Conservation (phyloP, 2,329 filamentous ascomycete species). For the Verticillium alfalfae region DNA sequence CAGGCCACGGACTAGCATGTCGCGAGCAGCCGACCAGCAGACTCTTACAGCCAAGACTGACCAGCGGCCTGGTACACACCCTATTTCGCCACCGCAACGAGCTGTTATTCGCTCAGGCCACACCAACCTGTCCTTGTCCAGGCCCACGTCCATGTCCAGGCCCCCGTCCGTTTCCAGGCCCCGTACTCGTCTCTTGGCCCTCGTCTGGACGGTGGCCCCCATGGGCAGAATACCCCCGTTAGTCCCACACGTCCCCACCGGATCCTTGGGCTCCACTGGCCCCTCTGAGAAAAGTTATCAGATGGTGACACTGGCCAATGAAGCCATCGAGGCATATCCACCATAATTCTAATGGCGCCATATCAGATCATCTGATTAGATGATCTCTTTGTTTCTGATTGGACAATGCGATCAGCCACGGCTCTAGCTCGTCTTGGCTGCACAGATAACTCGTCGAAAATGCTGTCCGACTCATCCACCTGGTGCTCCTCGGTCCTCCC, state of each 20-base stretch:
- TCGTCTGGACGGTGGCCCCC: background rate
- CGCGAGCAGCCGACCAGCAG: background rate
- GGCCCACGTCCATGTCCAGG: too few relatives aligned
- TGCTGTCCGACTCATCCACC: background rate
- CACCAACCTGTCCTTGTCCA: background rate
- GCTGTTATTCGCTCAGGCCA: background rate
- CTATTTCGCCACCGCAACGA: background rate
- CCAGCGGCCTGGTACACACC: background rate
- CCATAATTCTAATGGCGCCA: constrained; percentile 5
- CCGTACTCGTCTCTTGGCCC: background rate
- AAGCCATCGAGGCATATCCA: background rate
- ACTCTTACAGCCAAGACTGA: constrained; percentile 1
- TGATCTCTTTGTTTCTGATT: constrained; percentile 6
- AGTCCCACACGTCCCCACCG: background rate
- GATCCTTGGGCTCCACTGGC: background rate
- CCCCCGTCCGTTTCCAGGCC: background rate
- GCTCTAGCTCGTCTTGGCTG: background rate
- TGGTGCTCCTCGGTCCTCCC: background rate
- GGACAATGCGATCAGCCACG: constrained; percentile 2
- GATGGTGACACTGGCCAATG: background rate
- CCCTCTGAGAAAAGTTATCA: constrained; percentile 2
- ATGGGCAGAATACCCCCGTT: background rate
- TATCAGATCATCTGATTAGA: constrained; percentile 15
- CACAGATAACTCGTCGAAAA: background rate
- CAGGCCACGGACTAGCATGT: background rate